Evolutionary conservation across 176 grass and related monocot genomes (phyloP).

Genomic region (Avena eriantha): DNA sequence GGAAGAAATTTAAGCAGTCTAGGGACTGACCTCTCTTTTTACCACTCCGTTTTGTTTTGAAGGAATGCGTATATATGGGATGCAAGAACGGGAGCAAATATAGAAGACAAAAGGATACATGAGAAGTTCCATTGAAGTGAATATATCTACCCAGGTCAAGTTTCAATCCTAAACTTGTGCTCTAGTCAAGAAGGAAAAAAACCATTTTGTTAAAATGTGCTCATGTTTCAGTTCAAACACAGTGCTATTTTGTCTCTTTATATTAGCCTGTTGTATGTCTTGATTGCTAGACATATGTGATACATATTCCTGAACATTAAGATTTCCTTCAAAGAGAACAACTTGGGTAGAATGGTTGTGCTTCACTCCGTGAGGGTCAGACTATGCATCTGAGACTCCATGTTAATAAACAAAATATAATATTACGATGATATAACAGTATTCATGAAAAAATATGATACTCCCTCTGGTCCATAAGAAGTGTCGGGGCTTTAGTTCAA

Average conservation of each 20-base stretch:
- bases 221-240: conserved; percentile 19
- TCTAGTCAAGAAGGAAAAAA: not conserved
- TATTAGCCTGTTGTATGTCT: not conserved
- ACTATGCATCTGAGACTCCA: not conserved
- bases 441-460: too few relatives aligned
- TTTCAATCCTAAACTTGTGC: not conserved
- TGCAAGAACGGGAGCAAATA: not conserved
- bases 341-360: not conserved
- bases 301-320: not conserved
- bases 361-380: not conserved
- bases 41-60: not conserved
- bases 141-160: conserved; percentile 20
- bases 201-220: not conserved
- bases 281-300: not conserved
- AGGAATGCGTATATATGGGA: not conserved
- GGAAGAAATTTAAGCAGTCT: not conserved
- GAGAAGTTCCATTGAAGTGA: not conserved
- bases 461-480: too few relatives aligned
- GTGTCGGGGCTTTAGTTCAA: too few relatives aligned
- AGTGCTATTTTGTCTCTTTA: not conserved
- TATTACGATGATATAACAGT: too few relatives aligned
- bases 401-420: too few relatives aligned
- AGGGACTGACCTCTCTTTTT: not conserved
- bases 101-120: not conserved
- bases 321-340: not conserved